Evolutionary conservation across 1,284 basidiomycete species (phyloP), one percentile per base, ranked within the genome.

Genomic region (Melanopsichium pennsylvanicum): DNA sequence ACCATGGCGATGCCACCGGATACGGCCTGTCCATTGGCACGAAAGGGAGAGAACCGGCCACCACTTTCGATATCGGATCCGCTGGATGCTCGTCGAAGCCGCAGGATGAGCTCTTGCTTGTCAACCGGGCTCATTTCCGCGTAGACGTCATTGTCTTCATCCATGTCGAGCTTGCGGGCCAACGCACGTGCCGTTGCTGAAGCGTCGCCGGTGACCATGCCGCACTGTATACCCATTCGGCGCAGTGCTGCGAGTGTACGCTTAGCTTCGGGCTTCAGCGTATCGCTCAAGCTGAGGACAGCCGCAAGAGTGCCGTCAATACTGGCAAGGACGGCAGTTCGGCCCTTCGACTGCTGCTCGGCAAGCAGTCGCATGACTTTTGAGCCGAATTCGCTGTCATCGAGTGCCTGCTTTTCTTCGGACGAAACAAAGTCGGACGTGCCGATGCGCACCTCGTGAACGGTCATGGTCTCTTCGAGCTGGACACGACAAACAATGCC

Each of bases 401-500:
- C 51, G 11, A 48, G 35, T n/a, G 18, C 38, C 13, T 38, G 42
- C 36, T 49, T 51, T 29, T 43, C 52, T 3, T 34, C 29, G n/a
- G 51, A 34, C n/a, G 32, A 9, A 27, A 74, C 46, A 34, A 72
- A 62, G n/a, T 59, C 69, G 7, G 51, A 50, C 2, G 75, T 76
- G 7, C 78, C 78, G 38, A 80, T 60, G 5, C 61, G 34, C 2
- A 80, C 52, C 10, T 55, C 34, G 48, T 79, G 74, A 12, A 50
- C 21, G 11, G 67, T 64, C 67, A 64, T 52, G 16, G 67, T 70
- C 49, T 70, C 67, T 16, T 70, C 61, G 3, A 63, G 49, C 31
- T 43, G 39, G 11, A 74, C 68, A 7, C 60, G 45, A 19, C 76
- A 76, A 5, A 42, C 88, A 54, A 98, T 88, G 47, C 96, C 96